Percentiles rank a stretch among this genome's conserved stretches.
phyloP scores from a whole-genome alignment of 768 basidiomycete species.

The Auriscalpium vulgare region DNA sequence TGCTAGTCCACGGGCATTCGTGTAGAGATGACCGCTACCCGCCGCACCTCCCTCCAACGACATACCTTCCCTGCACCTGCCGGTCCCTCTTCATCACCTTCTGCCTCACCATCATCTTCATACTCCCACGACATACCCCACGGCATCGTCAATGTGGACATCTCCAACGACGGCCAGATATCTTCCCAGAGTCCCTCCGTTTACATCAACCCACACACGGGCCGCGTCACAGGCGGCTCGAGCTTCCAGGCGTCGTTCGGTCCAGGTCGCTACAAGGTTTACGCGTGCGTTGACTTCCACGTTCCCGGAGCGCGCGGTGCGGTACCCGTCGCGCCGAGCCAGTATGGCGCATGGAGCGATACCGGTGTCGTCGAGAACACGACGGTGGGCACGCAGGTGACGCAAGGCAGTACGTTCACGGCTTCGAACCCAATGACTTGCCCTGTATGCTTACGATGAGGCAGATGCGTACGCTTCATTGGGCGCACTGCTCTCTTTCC shows the following conservation, averaged over 20 bases:
- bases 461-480: constrained; percentile 41
- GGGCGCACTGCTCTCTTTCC: constrained; percentile 20
- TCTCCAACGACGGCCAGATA: constrained; percentile 53
- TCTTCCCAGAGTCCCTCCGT: constrained; percentile 42
- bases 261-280: constrained; percentile 48
- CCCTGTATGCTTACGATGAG: background rate
- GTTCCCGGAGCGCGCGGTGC: constrained; percentile 32
- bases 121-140: no score
- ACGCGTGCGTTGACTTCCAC: constrained; percentile 54
- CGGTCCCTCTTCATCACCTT: constrained; percentile 27
- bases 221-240: constrained; percentile 29
- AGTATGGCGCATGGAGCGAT: constrained; percentile 48
- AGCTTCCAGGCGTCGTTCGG: constrained; percentile 52
- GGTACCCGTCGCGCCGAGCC: constrained; percentile 26
- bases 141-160: constrained; percentile 40
- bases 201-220: constrained; percentile 39
- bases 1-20: constrained; percentile 44
- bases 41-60: constrained; percentile 51
- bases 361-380: constrained; percentile 33
- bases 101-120: no score
- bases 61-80: constrained; percentile 23
- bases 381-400: background rate
- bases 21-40: constrained; percentile 52
- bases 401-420: background rate
- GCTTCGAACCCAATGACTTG: background rate